phyloP scores from a whole-genome alignment of 2,329 filamentous ascomycete genomes.

The Aspergillus fructus region DNA sequence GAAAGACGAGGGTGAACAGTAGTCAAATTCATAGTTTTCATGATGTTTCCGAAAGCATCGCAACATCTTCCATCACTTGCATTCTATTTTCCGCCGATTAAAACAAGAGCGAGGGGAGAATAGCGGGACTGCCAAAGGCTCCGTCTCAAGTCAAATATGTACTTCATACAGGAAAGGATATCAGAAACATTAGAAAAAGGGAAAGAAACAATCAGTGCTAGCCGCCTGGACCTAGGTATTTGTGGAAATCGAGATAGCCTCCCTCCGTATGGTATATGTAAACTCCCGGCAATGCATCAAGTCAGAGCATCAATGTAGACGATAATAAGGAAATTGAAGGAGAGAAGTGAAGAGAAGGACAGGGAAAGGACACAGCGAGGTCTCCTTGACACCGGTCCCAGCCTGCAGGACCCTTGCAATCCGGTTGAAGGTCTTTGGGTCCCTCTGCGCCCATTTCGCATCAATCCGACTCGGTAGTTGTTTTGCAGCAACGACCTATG shows the following conservation, averaged over 20 bases:
- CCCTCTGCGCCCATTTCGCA: not conserved
- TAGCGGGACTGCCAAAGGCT: not conserved
- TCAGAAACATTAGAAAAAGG: constrained; percentile 6
- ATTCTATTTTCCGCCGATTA: constrained; percentile 6
- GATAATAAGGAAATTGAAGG: constrained; percentile 10
- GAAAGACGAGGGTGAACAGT: not conserved
- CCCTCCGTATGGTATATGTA: constrained; percentile 27
- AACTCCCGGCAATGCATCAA: constrained; percentile 34
- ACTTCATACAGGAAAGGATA: constrained; percentile 1
- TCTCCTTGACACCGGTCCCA: constrained; percentile 15
- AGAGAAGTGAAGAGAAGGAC: constrained; percentile 8
- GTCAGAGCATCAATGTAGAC: constrained; percentile 16
- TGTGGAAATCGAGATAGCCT: constrained; percentile 21
- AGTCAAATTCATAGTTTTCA: not conserved
- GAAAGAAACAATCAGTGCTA: constrained; percentile 13
- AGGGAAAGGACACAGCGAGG: constrained; percentile 4
- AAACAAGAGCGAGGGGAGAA: constrained; percentile 4
- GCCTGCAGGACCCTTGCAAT: constrained; percentile 19
- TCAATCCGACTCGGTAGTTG: not conserved
- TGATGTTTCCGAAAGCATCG: not conserved
- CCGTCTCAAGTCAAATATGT: not conserved
- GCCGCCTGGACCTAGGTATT: constrained; percentile 11
- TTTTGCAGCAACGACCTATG: constrained; percentile 7
- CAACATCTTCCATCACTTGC: constrained; percentile 4
- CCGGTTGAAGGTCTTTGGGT: constrained; percentile 9